Percentiles rank a stretch among this genome's conserved stretches.
These are phyloP conservation scores for Yamadazyma diddensiae DNA, from an alignment of 1,139 yeast species.

Conservation along the genomic window DNA sequence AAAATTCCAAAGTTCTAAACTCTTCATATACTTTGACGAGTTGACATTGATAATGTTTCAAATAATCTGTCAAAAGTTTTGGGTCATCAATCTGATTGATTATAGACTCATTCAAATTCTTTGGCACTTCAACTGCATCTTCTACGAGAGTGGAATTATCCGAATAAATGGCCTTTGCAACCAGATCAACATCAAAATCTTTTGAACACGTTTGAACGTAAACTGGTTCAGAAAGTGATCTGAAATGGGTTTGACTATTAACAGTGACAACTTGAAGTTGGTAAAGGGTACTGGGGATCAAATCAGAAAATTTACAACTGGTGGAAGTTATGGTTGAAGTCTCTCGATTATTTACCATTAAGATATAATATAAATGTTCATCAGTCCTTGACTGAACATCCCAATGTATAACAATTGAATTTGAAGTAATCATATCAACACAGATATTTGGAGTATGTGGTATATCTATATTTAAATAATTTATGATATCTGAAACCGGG, in stretches of 20 bases:
- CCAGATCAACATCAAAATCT: neutral
- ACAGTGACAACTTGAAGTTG: constrained; percentile 40
- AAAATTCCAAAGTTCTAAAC: constrained; percentile 19
- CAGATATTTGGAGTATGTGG: constrained; percentile 43
- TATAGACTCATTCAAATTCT: constrained; percentile 2
- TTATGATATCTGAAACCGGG: constrained; percentile 34
- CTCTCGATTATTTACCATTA: constrained; percentile 36
- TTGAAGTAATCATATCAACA: constrained; percentile 32
- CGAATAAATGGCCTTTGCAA: neutral
- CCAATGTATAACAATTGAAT: constrained; percentile 42
- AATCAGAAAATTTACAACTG: constrained; percentile 36
- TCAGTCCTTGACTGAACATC: constrained; percentile 32
- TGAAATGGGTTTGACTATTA: constrained; percentile 35
- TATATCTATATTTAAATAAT: constrained; percentile 38
- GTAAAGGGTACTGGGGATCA: constrained; percentile 28
- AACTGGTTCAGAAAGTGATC: constrained; percentile 35
- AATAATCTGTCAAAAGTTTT: constrained; percentile 3
- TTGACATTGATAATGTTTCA: constrained; percentile 8
- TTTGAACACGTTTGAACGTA: constrained; percentile 14
- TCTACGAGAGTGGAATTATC: neutral
- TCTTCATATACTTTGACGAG: constrained; percentile 17
- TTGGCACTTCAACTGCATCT: constrained; percentile 1
- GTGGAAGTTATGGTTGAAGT: constrained; percentile 38
- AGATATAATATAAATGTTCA: constrained; percentile 34
- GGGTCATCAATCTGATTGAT: constrained; percentile 7